These are phyloP conservation scores for Aspergillus sp. DNA, from an alignment of 2,329 filamentous ascomycete genomes.

Conservation along the genomic window DNA sequence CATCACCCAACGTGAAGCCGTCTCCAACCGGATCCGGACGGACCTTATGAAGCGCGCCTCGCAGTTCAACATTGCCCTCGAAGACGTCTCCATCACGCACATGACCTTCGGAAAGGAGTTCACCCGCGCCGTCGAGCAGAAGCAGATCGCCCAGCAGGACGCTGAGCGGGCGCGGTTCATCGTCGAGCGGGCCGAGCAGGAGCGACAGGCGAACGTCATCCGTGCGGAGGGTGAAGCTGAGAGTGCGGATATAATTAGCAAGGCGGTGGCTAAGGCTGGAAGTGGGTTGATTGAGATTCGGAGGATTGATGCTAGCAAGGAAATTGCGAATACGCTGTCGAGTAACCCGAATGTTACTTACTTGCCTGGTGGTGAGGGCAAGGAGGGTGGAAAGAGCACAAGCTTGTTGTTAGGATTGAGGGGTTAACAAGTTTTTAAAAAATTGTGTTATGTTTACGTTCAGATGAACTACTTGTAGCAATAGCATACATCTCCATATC, in stretches of 20 bases:
- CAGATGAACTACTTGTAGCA: conserved; percentile 13
- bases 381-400: conserved; percentile 55
- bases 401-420: conserved; percentile 63
- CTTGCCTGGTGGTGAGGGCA: conserved; percentile 63
- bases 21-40: conserved; percentile 85
- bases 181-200: conserved; percentile 97
- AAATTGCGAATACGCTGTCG: conserved; percentile 86
- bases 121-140: conserved; percentile 97
- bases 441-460: conserved; percentile 7
- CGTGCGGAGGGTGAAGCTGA: conserved; percentile 96
- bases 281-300: conserved; percentile 93
- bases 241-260: conserved; percentile 89
- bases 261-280: conserved; percentile 85
- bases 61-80: conserved; percentile 98
- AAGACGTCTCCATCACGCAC: conserved; percentile 98
- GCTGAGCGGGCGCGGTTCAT: conserved; percentile 96
- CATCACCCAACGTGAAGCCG: conserved; percentile 97
- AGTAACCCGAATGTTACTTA: conserved; percentile 94
- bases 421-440: conserved; percentile 29
- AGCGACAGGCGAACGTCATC: conserved; percentile 97
- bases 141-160: conserved; percentile 99
- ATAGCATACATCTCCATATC: conserved; percentile 14
- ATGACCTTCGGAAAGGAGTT: conserved; percentile 99
- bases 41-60: conserved; percentile 87
- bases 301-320: conserved; percentile 92